Evolutionary conservation across 495 filamentous ascomycete genomes (phyloP), one percentile per base, ranked within the genome.

Genomic region (Ascodesmis nigricans): DNA sequence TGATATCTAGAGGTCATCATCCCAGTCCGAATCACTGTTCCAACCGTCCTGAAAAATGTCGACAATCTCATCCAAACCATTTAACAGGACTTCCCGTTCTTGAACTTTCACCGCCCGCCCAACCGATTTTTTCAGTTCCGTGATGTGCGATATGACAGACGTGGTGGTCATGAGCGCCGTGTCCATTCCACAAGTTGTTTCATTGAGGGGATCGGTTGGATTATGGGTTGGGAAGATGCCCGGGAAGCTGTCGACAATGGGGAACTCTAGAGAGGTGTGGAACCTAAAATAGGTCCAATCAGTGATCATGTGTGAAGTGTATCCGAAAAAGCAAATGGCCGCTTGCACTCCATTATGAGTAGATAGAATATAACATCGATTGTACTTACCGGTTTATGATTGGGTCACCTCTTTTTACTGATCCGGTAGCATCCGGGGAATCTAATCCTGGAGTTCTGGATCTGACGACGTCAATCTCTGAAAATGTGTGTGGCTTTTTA

Each of bases 31-130:
- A 35, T 72, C 82, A 54, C 77, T 83, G 23, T 71, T 67, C 80
- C 81, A 95, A 1, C 81, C 84, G 32, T 83, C 78, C 46, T 79
- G 72, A 49, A 91, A 95, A 39, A 71, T 73, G 48, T 91, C 84
- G 7, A 74, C 69, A 38, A 93, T 73, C 45, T 78, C 76, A 28
- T 72, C 72, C 18, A 97, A 59, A n/a, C 78, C 73, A 45, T 91
- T 83, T 4, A 69, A 64, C 21, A 97, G 61, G 8, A 60, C 62
- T 55, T 97, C 87, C 7, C 75, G 65, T 43, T 93, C 83, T 38
- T 82, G 76, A 5, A 91, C 46, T 2, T 63, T 62, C 18, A 80
- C 61, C 31, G 64, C 49, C 28, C 65, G 46, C 47, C 58, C 38
- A 52, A 77, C 71, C 4, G 67, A 60, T 13, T 55, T 53, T 41